phyloP scores from a whole-genome alignment of 345 rosid genomes.

The Arabidopsis arenosa region DNA sequence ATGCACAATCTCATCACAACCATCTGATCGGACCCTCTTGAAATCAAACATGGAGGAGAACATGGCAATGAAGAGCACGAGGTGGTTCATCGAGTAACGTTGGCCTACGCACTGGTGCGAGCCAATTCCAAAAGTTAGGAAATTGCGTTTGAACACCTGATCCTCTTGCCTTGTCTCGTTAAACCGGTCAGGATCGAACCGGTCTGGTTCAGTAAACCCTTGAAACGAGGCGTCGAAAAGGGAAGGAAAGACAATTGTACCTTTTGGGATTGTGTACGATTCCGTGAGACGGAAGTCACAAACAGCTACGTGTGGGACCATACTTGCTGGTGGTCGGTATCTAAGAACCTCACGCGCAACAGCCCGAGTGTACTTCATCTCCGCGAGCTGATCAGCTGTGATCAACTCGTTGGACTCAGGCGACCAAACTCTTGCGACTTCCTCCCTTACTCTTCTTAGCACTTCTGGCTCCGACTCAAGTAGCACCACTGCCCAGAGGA shows the following conservation, averaged over 20 bases:
- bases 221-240: conserved; percentile 79
- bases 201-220: conserved; percentile 68
- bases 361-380: conserved; percentile 77
- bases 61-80: conserved; percentile 76
- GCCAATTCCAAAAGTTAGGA: conserved; percentile 74
- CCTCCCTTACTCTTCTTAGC: conserved; percentile 60
- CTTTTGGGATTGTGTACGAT: conserved; percentile 75
- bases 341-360: conserved; percentile 89
- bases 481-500: conserved; percentile 75
- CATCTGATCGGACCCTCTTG: conserved; percentile 57
- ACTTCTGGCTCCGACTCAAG: conserved; percentile 85
- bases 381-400: conserved; percentile 62
- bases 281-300: conserved; percentile 66
- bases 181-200: conserved; percentile 83
- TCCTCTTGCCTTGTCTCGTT: conserved; percentile 61
- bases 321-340: conserved; percentile 72
- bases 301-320: conserved; percentile 84
- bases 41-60: conserved; percentile 63
- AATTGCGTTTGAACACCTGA: conserved; percentile 56
- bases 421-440: conserved; percentile 70
- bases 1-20: conserved; percentile 72
- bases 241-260: conserved; percentile 80
- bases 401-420: conserved; percentile 62
- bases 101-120: conserved; percentile 94
- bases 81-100: conserved; percentile 75